A percentile compares a stretch with the other conserved stretches of the same genome.
Evolutionary conservation across 2,329 filamentous ascomycete genomes (phyloP).

Genomic region (Fusarium equiseti): DNA sequence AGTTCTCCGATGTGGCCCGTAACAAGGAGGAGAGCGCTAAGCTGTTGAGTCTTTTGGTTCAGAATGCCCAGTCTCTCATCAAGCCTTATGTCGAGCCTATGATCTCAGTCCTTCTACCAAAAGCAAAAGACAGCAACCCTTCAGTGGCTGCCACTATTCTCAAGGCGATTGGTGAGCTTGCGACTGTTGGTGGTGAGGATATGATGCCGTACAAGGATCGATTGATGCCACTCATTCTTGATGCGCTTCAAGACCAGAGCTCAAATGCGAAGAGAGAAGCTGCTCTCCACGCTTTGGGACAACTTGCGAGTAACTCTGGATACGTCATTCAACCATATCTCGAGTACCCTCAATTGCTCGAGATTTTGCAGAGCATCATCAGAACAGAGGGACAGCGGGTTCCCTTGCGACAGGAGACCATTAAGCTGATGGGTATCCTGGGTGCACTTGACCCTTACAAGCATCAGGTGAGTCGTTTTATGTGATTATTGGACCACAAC

Average conservation of each 20-base stretch:
- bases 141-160: constrained; percentile 95
- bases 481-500: neutral
- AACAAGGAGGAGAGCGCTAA: constrained; percentile 98
- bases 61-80: constrained; percentile 91
- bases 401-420: constrained; percentile 89
- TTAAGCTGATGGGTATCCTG: constrained; percentile 95
- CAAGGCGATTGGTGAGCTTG: constrained; percentile 92
- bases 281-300: constrained; percentile 88
- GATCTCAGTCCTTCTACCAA: constrained; percentile 92
- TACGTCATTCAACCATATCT: constrained; percentile 98
- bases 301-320: constrained; percentile 93
- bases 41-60: constrained; percentile 90
- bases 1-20: constrained; percentile 92
- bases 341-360: constrained; percentile 93
- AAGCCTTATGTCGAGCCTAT: constrained; percentile 98
- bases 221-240: constrained; percentile 94
- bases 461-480: constrained; percentile 70
- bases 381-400: constrained; percentile 88
- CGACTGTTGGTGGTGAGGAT: constrained; percentile 91
- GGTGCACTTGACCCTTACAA: constrained; percentile 97
- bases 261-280: constrained; percentile 92
- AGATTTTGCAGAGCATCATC: constrained; percentile 93
- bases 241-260: constrained; percentile 92
- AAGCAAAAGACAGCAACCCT: constrained; percentile 85
- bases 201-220: constrained; percentile 93